phyloP scores from a whole-genome alignment of 164 flowering plant species.

The Paratinospora sagittata region DNA sequence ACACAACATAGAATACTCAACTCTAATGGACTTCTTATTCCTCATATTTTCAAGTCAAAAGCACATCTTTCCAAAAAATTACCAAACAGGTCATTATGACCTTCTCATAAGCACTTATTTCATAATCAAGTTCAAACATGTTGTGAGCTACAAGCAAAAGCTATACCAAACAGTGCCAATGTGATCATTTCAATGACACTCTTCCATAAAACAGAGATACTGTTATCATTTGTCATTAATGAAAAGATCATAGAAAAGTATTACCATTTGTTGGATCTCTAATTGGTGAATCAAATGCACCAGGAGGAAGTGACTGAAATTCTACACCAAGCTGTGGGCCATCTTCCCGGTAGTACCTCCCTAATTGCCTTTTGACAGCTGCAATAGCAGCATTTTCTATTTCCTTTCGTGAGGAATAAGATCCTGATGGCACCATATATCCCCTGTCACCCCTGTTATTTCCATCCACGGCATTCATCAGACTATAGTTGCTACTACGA shows the following conservation, averaged over 20 bases:
- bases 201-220: background rate
- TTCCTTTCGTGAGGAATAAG: conserved; percentile 63
- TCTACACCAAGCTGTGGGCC: conserved; percentile 81
- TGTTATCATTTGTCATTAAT: background rate
- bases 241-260: background rate
- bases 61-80: too few relatives aligned
- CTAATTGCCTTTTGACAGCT: conserved; percentile 79
- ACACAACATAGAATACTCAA: too few relatives aligned
- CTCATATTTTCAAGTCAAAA: background rate
- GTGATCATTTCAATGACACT: background rate
- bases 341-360: conserved; percentile 62
- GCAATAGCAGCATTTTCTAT: conserved; percentile 72
- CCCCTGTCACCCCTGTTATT: conserved; percentile 29
- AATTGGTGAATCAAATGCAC: conserved; percentile 58
- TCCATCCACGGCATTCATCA: conserved; percentile 18
- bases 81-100: too few relatives aligned
- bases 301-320: conserved; percentile 83
- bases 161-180: too few relatives aligned
- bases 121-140: too few relatives aligned
- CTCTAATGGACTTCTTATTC: too few relatives aligned
- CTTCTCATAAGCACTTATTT: too few relatives aligned
- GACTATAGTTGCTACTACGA: conserved; percentile 22
- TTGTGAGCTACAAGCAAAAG: too few relatives aligned
- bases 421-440: conserved; percentile 56
- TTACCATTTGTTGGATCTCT: conserved; percentile 24